These are phyloP conservation scores for Ophiostoma tasmaniense DNA, from an alignment of 2,329 filamentous ascomycete genomes.

Conservation along the genomic window DNA sequence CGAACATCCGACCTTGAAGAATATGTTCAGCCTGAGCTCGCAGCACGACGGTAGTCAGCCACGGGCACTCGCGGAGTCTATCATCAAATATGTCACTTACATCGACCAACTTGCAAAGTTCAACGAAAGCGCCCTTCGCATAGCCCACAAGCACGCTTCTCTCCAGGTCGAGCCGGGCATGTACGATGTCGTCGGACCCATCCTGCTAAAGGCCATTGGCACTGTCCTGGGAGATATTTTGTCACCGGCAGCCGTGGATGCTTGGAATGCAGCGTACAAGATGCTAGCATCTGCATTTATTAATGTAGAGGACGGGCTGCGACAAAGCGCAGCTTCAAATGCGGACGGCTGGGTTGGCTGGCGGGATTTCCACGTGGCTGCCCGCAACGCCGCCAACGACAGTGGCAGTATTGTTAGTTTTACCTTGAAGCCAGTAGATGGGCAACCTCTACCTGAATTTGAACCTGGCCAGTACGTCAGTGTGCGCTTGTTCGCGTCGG, in stretches of 20 bases:
- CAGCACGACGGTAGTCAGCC: slow-evolving; percentile 59
- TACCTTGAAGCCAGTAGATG: slow-evolving; percentile 59
- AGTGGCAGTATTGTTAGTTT: slow-evolving; percentile 57
- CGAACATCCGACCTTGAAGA: slow-evolving; percentile 56
- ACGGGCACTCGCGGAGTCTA: slow-evolving; percentile 57
- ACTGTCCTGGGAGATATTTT: slow-evolving; percentile 58
- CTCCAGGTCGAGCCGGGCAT: slow-evolving; percentile 62
- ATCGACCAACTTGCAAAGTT: slow-evolving; percentile 56
- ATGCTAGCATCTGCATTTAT: slow-evolving; percentile 66
- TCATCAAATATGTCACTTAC: slow-evolving; percentile 64
- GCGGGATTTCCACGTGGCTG: slow-evolving; percentile 46
- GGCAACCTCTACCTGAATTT: slow-evolving; percentile 47
- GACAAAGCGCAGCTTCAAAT: slow-evolving; percentile 34
- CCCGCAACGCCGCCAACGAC: slow-evolving; percentile 50
- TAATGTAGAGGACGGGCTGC: slow-evolving; percentile 28
- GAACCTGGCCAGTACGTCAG: slow-evolving; percentile 64
- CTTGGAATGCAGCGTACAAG: slow-evolving; percentile 64
- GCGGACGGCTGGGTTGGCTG: slow-evolving; percentile 36
- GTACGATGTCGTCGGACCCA: slow-evolving; percentile 60
- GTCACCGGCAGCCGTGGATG: slow-evolving; percentile 57
- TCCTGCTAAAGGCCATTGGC: slow-evolving; percentile 58
- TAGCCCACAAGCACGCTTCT: slow-evolving; percentile 67
- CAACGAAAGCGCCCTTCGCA: slow-evolving; percentile 47
- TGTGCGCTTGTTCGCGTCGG: slow-evolving; percentile 52
- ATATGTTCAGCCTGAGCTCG: slow-evolving; percentile 63